Percentiles rank a stretch among this genome's conserved stretches.
Conservation (phyloP, 208 protist species). For the Wallacemonas sp. region DNA sequence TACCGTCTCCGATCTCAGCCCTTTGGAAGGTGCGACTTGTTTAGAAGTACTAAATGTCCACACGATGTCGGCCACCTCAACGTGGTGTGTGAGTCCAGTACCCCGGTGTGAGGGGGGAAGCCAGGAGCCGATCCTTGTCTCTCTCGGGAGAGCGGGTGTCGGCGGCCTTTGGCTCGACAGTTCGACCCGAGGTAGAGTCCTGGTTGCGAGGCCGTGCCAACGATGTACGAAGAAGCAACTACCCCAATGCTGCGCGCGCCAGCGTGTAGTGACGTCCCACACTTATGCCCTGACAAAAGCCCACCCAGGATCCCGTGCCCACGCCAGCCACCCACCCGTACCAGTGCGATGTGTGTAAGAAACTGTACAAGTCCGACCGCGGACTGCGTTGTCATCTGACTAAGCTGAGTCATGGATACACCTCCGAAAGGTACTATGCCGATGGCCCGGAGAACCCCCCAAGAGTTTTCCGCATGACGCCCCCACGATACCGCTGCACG, state of each 20-base stretch:
- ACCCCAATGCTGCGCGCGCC: background rate
- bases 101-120: slow-evolving; percentile 1
- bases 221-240: background rate
- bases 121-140: background rate
- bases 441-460: background rate
- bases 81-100: background rate
- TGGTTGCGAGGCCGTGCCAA: background rate
- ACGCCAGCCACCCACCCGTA: background rate
- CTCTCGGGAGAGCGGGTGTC: background rate
- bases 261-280: background rate
- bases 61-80: background rate
- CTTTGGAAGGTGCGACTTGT: no score
- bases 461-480: background rate
- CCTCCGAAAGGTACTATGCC: background rate
- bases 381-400: background rate
- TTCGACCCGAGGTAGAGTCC: background rate
- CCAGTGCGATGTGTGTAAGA: background rate
- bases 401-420: background rate
- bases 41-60: no score
- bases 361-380: background rate
- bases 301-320: background rate
- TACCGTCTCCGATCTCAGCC: no score
- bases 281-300: background rate
- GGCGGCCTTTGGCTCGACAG: background rate
- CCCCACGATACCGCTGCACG: background rate